phyloP scores from a whole-genome alignment of 2,329 filamentous ascomycete species.

The Aureobasidium sp. region DNA sequence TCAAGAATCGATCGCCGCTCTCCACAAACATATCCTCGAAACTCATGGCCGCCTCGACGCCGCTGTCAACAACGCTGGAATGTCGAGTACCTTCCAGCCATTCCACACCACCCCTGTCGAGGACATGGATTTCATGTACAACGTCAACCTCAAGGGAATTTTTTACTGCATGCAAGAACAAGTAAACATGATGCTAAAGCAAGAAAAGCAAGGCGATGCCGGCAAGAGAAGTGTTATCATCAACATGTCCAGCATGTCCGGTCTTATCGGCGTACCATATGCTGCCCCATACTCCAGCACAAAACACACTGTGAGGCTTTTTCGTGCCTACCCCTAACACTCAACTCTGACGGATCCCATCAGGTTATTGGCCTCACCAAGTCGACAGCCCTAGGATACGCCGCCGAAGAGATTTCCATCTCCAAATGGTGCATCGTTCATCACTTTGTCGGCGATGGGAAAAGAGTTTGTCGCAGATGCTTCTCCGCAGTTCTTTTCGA shows the following conservation, averaged over 20 bases:
- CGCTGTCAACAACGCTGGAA: conserved; percentile 3
- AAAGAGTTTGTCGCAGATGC: background rate
- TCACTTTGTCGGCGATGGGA: background rate
- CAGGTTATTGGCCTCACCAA: conserved; percentile 1
- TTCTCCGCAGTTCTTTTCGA: background rate
- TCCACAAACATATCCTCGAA: background rate
- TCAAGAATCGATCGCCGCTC: background rate
- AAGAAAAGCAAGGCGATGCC: background rate
- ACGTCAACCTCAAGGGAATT: background rate
- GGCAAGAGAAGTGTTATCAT: background rate
- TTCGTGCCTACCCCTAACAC: background rate
- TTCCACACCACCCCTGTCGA: background rate
- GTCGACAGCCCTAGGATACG: background rate
- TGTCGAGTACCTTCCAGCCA: background rate
- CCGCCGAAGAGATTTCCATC: no score
- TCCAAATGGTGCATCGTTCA: background rate
- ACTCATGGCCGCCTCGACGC: background rate
- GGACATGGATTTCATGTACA: background rate
- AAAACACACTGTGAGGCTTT: background rate
- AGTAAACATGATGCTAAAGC: conserved; percentile 2
- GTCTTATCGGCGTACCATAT: background rate
- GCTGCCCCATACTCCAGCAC: background rate
- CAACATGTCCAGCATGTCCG: background rate
- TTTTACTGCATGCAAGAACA: conserved; percentile 7
- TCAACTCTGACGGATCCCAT: background rate